Evolutionary conservation across 2,329 filamentous ascomycete species (phyloP), one percentile per base, ranked within the genome.

Genomic region (Madurella fahalii): DNA sequence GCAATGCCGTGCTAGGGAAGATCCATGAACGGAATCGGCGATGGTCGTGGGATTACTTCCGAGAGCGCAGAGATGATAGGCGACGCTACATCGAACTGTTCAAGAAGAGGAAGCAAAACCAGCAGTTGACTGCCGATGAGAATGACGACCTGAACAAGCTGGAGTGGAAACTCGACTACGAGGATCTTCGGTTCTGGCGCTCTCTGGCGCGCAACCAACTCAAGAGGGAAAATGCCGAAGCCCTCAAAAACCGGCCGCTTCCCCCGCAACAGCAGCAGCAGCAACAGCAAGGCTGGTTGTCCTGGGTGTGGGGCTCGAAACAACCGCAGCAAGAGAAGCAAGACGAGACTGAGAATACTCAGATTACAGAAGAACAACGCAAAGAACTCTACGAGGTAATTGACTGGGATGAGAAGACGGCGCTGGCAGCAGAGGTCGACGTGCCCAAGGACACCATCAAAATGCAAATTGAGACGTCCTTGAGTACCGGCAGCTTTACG

Each of bases 301-400:
- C 89, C 30, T 99, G 93, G 92, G 81, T 90, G 31, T 97, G 93
- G 92, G 92, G 93, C 17, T 79, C 85, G 1, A 89, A 91, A 63
- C 81, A 85, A 1, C 59, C 60, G 12, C 52, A 56, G 0, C 53
- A 61, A 48, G 78, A 86, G 48, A 74, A 73, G 9, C 72, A 70
- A 48, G 80, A 88, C 40, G 78, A 88, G 43, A 79, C 85, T 4
- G 87, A 95, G 62, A 88, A 92, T 58, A 89, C 86, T 0, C 83
- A 90, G 56, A 95, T 99, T 80, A 95, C 90, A 0, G 94, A 99
- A 58, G 86, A 97, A 70, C 92, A 99, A 69, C 86, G 93, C 41
- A 91, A 97, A 69, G 93, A 99, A 71, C 81, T 99, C 9, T 99
- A 97, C 70, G 87, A 95, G 63, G 95, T 90, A 47, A 99, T 99